Conservation (phyloP, 768 basidiomycete genomes). For the Suillus americanus region DNA sequence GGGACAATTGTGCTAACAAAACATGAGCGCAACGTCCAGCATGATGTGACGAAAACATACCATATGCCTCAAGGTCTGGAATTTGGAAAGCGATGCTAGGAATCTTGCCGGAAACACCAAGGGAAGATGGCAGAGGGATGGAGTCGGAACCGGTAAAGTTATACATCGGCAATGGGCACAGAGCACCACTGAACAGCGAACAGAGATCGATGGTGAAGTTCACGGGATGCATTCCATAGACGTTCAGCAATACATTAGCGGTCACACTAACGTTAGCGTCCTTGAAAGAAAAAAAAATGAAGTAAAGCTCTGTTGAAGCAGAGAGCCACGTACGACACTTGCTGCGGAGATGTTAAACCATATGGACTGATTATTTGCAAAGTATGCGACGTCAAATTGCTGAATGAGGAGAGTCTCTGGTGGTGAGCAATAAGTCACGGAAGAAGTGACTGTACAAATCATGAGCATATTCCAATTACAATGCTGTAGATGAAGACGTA, state of each 20-base stretch:
- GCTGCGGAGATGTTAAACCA: conserved; percentile 85
- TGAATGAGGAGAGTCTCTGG: conserved; percentile 79
- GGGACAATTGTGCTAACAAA: conserved; percentile 70
- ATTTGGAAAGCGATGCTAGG: conserved; percentile 82
- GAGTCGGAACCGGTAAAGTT: conserved; percentile 86
- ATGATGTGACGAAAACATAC: background rate
- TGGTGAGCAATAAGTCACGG: conserved; percentile 83
- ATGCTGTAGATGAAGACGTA: conserved; percentile 36
- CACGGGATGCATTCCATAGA: conserved; percentile 82
- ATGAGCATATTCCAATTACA: conserved; percentile 9
- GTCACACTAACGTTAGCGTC: conserved; percentile 76
- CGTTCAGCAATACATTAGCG: conserved; percentile 79
- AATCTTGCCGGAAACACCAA: conserved; percentile 56
- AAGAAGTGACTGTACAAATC: conserved; percentile 66
- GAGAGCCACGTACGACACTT: conserved; percentile 64
- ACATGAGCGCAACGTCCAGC: conserved; percentile 8
- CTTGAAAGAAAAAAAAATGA: conserved; percentile 35
- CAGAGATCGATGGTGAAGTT: conserved; percentile 91
- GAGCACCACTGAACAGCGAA: conserved; percentile 66
- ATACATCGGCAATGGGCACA: conserved; percentile 82
- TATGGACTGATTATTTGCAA: conserved; percentile 68
- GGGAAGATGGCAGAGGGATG: conserved; percentile 58
- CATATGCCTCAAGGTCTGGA: conserved; percentile 82
- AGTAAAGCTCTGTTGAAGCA: conserved; percentile 3
- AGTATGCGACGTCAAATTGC: conserved; percentile 73